A percentile compares a stretch with the other conserved stretches of the same genome.
phyloP scores from a whole-genome alignment of 1,284 basidiomycete genomes.

The Nidula niveotomentosa region DNA sequence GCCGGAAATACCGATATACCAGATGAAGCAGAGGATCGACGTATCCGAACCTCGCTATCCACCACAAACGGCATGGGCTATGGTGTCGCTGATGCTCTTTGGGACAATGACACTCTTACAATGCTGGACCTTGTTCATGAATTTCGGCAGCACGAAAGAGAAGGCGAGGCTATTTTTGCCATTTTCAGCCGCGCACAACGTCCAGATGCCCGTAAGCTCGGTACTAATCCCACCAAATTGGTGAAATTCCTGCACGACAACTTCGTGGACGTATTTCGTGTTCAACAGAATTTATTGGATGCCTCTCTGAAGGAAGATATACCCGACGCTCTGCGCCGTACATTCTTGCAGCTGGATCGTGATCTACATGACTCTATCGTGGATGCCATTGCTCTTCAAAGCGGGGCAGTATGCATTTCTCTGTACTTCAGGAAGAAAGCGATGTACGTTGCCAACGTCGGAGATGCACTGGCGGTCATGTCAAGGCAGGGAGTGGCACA shows the following conservation, averaged over 20 bases:
- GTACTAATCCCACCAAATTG: conserved; percentile 57
- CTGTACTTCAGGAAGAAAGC: conserved; percentile 84
- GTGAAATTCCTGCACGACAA: conserved; percentile 84
- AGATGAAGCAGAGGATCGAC: conserved; percentile 89
- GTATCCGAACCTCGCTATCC: conserved; percentile 90
- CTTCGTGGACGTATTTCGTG: conserved; percentile 64
- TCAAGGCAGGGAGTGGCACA: conserved; percentile 82
- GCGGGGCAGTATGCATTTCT: conserved; percentile 87
- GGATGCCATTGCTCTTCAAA: conserved; percentile 51
- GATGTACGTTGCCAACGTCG: conserved; percentile 90
- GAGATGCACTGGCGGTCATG: conserved; percentile 88
- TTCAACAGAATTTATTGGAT: conserved; percentile 56
- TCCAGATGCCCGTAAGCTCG: conserved; percentile 35
- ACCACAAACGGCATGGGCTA: conserved; percentile 95
- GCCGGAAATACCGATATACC: conserved; percentile 61
- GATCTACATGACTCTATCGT: conserved; percentile 57
- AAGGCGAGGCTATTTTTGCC: conserved; percentile 91
- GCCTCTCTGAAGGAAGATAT: conserved; percentile 55
- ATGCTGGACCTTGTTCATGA: conserved; percentile 94
- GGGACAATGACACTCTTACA: conserved; percentile 74
- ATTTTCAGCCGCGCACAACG: conserved; percentile 88
- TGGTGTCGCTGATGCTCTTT: conserved; percentile 96
- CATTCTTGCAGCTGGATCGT: conserved; percentile 87
- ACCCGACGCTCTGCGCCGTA: conserved; percentile 78
- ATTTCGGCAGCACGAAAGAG: conserved; percentile 63